These are phyloP conservation scores for Rhodotorula sp. DNA, from an alignment of 1,284 basidiomycete genomes.

Conservation along the genomic window DNA sequence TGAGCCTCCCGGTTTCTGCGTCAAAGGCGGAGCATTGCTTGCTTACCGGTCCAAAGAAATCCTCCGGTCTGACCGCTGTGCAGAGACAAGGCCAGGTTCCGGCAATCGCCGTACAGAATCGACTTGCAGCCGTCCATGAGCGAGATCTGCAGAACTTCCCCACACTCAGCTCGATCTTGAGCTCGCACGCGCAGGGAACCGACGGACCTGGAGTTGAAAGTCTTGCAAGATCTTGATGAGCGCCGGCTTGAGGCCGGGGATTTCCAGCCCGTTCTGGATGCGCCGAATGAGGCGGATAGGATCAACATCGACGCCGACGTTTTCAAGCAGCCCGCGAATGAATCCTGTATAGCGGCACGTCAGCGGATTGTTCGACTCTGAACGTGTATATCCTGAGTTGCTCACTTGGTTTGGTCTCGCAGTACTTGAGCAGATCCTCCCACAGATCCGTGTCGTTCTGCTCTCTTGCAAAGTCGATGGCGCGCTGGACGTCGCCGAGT, in stretches of 20 bases:
- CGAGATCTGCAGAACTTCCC: slow-evolving; percentile 61
- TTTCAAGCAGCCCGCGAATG: slow-evolving; percentile 86
- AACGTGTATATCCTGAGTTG: slow-evolving; percentile 40
- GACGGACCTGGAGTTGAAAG: slow-evolving; percentile 69
- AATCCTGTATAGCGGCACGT: slow-evolving; percentile 60
- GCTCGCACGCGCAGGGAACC: too few relatives aligned
- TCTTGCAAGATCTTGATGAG: slow-evolving; percentile 96
- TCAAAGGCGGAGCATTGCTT: too few relatives aligned
- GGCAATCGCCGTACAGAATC: slow-evolving; percentile 78
- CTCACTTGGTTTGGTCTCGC: slow-evolving; percentile 81
- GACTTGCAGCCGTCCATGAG: slow-evolving; percentile 85
- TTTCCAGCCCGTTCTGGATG: slow-evolving; percentile 93
- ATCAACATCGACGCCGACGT: slow-evolving; percentile 90
- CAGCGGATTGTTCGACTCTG: not conserved
- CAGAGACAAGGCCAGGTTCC: slow-evolving; percentile 66
- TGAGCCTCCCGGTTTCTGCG: too few relatives aligned
- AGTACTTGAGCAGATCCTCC: slow-evolving; percentile 93
- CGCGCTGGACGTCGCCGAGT: slow-evolving; percentile 81
- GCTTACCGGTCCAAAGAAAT: slow-evolving; percentile 51
- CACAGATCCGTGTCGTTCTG: slow-evolving; percentile 96
- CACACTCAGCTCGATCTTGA: not conserved
- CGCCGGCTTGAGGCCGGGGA: slow-evolving; percentile 88
- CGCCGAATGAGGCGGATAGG: slow-evolving; percentile 89
- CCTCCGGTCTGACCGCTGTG: slow-evolving; percentile 74
- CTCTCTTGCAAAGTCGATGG: slow-evolving; percentile 95